Percentiles rank a stretch among this genome's conserved stretches.
Evolutionary conservation across 73 alveolate species (phyloP).

Genomic region (Symbiodinium pilosum): DNA sequence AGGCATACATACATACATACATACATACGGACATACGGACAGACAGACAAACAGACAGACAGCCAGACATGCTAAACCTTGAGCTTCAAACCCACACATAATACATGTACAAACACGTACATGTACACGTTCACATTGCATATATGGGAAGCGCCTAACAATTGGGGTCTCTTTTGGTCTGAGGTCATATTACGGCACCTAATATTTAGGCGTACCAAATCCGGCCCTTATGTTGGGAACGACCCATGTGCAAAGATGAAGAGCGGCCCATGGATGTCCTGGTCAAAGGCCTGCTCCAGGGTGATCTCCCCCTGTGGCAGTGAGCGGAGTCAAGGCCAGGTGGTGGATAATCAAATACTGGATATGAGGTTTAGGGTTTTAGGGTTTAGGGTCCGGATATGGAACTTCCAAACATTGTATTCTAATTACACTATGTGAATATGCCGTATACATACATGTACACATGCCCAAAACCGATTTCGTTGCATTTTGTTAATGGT

Average conservation of each 20-base stretch:
- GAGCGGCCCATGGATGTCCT: too few relatives aligned
- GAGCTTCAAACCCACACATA: neutral
- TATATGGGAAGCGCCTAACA: neutral
- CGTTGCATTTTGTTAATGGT: too few relatives aligned
- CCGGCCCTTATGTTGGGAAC: too few relatives aligned
- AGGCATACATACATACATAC: too few relatives aligned
- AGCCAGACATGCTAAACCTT: too few relatives aligned
- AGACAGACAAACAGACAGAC: too few relatives aligned
- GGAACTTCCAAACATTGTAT: too few relatives aligned
- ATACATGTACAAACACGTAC: neutral
- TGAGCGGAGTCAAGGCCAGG: neutral
- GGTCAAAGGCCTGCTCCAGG: neutral
- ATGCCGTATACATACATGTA: too few relatives aligned
- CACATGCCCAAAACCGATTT: too few relatives aligned
- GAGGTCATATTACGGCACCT: neutral
- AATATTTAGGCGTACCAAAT: neutral
- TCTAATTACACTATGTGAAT: too few relatives aligned
- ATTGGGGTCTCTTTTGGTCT: neutral
- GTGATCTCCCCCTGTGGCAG: neutral
- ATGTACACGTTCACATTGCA: neutral
- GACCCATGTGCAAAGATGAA: too few relatives aligned
- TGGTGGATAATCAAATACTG: neutral
- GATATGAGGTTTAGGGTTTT: neutral
- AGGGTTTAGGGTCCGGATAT: neutral
- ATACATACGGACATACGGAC: too few relatives aligned